Evolutionary conservation across 164 flowering plant species (phyloP).

Genomic region (Vitis rupestris): DNA sequence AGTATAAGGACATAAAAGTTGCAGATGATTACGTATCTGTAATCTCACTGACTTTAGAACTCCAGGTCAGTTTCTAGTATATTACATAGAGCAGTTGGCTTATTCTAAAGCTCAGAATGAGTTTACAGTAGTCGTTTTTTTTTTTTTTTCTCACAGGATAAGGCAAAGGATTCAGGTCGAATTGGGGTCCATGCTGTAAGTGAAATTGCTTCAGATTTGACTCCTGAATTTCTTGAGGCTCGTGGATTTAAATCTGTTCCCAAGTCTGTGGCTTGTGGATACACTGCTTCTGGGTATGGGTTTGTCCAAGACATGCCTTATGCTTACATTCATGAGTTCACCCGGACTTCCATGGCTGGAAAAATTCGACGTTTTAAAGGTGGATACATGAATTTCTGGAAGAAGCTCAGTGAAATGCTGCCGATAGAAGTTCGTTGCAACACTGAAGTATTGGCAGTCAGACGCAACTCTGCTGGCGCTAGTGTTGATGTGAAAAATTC

Average conservation of each 20-base stretch:
- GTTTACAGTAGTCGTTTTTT: background rate
- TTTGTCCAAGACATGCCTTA: conserved; percentile 86
- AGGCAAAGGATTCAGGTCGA: conserved; percentile 47
- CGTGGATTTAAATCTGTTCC: conserved; percentile 61
- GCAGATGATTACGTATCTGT: conserved; percentile 75
- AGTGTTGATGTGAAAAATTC: conserved; percentile 30
- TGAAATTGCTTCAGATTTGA: conserved; percentile 52
- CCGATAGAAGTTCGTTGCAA: conserved; percentile 48
- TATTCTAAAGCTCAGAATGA: background rate
- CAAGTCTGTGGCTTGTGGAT: conserved; percentile 77
- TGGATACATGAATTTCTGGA: conserved; percentile 68
- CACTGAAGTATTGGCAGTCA: conserved; percentile 57
- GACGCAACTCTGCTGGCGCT: conserved; percentile 32
- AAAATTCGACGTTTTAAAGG: conserved; percentile 69
- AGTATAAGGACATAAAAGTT: conserved; percentile 55
- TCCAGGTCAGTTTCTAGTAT: conserved; percentile 47
- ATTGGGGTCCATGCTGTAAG: conserved; percentile 72
- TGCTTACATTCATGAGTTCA: conserved; percentile 83
- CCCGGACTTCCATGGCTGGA: conserved; percentile 82
- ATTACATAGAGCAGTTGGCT: no score
- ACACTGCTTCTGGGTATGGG: conserved; percentile 85
- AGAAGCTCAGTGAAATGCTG: conserved; percentile 48
- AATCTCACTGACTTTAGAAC: conserved; percentile 63
- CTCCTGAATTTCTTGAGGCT: conserved; percentile 52
- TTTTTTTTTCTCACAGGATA: conserved; percentile 39